Evolutionary conservation across 257 asterid genomes (phyloP).

Genomic region (Nicotiana noctiflora): DNA sequence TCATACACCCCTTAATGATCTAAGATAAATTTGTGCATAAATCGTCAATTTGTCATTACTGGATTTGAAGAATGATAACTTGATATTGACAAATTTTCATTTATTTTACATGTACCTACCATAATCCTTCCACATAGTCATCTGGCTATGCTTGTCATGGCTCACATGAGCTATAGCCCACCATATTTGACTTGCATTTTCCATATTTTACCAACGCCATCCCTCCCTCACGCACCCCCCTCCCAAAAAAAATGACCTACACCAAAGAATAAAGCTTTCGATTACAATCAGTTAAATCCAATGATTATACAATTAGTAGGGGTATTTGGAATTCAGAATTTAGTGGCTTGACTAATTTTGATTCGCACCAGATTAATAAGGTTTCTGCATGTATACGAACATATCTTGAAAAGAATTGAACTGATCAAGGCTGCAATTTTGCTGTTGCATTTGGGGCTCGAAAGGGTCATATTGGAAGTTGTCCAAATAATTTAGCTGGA

Average conservation of each 20-base stretch:
- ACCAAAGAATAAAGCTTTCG: background rate
- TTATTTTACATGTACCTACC: constrained; percentile 8
- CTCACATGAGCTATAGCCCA: background rate
- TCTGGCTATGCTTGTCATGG: background rate
- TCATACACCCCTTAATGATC: too few relatives aligned
- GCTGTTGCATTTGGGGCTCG: too few relatives aligned
- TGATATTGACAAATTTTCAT: constrained; percentile 6
- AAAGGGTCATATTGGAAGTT: constrained; percentile 49
- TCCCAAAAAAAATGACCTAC: background rate
- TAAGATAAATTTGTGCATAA: background rate
- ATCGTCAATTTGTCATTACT: too few relatives aligned
- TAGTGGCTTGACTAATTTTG: too few relatives aligned
- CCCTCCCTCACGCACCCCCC: background rate
- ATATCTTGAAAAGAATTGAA: constrained; percentile 46
- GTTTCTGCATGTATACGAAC: constrained; percentile 41
- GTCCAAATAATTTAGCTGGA: constrained; percentile 37
- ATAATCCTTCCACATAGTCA: background rate
- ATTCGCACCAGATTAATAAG: background rate
- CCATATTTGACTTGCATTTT: constrained; percentile 4
- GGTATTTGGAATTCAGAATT: too few relatives aligned
- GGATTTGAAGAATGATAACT: constrained; percentile 3
- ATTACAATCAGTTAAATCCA: background rate
- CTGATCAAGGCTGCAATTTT: constrained; percentile 32
- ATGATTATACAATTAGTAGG: background rate
- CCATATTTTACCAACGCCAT: background rate